Conservation (phyloP, 495 filamentous ascomycete genomes). For the Penicillium riverlandense region DNA sequence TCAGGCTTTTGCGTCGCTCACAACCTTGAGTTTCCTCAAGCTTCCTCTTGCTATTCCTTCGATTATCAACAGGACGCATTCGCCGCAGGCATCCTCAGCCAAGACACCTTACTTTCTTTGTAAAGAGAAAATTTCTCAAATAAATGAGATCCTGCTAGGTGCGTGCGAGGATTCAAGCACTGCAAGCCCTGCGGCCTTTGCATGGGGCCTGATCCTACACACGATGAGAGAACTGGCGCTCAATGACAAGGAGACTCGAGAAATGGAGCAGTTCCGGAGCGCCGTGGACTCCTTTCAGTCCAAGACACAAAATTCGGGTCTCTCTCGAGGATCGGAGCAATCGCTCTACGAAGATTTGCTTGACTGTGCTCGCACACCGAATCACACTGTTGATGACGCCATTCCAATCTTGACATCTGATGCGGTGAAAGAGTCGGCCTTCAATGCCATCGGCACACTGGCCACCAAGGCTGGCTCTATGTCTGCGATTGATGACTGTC, state of each 20-base stretch:
- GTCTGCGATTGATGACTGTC: constrained; percentile 32
- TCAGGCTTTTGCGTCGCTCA: constrained; percentile 59
- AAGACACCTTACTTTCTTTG: constrained; percentile 56
- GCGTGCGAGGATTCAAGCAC: constrained; percentile 41
- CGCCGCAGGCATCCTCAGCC: constrained; percentile 9
- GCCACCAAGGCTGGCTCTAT: constrained; percentile 31
- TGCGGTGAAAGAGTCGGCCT: constrained; percentile 49
- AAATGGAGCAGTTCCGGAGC: constrained; percentile 54
- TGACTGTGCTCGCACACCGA: constrained; percentile 36
- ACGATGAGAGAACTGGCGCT: constrained; percentile 55
- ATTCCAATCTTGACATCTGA: constrained; percentile 42
- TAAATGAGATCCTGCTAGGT: constrained; percentile 55
- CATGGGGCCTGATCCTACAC: constrained; percentile 72
- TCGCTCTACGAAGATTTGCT: constrained; percentile 46
- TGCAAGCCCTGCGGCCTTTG: constrained; percentile 61
- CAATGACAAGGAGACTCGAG: constrained; percentile 49
- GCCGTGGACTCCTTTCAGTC: constrained; percentile 48
- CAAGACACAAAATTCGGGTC: constrained; percentile 24
- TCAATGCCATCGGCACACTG: constrained; percentile 55
- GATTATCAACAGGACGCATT: constrained; percentile 17
- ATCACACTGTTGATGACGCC: constrained; percentile 34
- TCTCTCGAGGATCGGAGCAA: constrained; percentile 22
- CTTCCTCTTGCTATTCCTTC: constrained; percentile 38
- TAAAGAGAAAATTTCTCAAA: constrained; percentile 50
- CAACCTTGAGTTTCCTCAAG: constrained; percentile 69